These are phyloP conservation scores for Beta corolliflora DNA, from an alignment of 179 eudicot genomes.

Conservation along the genomic window DNA sequence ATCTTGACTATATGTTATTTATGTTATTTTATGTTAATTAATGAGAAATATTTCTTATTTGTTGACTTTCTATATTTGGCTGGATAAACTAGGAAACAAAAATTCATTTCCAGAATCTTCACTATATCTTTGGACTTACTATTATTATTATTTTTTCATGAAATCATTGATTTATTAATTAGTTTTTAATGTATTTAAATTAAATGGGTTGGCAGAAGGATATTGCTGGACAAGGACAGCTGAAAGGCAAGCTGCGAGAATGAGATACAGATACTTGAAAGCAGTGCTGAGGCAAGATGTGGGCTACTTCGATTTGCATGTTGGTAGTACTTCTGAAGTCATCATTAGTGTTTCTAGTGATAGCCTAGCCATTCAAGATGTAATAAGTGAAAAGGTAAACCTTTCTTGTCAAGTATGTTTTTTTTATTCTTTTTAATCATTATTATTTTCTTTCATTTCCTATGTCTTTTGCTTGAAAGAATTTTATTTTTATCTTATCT, in stretches of 20 bases:
- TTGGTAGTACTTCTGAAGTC: slow-evolving; percentile 72
- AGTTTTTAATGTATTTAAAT: too few relatives aligned
- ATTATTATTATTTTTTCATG: background rate
- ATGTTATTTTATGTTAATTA: background rate
- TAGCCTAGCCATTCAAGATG: slow-evolving; percentile 79
- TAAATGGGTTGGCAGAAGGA: slow-evolving; percentile 51
- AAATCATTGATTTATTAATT: background rate
- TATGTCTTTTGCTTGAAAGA: background rate
- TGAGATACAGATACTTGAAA: slow-evolving; percentile 70
- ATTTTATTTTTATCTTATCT: background rate
- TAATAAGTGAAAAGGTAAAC: slow-evolving; percentile 80
- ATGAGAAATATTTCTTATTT: background rate
- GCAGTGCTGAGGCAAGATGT: slow-evolving; percentile 90
- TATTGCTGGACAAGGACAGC: slow-evolving; percentile 95
- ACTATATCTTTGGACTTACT: too few relatives aligned
- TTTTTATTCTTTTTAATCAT: too few relatives aligned
- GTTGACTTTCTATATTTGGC: background rate
- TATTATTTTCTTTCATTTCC: background rate
- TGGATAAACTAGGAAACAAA: background rate
- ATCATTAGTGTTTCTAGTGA: slow-evolving; percentile 76
- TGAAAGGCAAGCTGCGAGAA: slow-evolving; percentile 84
- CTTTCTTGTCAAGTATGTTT: background rate
- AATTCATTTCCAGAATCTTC: background rate
- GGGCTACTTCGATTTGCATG: slow-evolving; percentile 76
- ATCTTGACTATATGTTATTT: background rate